These are phyloP conservation scores for Penicillium sp. DNA, from an alignment of 2,329 filamentous ascomycete species.

Conservation along the genomic window DNA sequence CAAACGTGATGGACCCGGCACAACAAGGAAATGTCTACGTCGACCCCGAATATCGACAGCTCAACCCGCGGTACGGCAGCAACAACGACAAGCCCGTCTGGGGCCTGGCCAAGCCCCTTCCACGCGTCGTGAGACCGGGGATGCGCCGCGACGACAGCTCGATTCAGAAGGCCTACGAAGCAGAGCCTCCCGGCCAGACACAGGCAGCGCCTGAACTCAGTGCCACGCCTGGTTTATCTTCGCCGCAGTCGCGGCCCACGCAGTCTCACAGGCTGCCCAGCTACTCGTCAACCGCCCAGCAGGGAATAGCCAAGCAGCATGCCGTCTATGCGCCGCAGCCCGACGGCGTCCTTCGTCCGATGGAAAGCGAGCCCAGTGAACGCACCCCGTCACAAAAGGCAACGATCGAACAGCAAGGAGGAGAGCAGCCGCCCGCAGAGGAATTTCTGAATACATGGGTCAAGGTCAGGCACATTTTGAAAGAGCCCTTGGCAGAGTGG, in stretches of 20 bases:
- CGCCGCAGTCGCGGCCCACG: background rate
- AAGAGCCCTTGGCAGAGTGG: conserved; percentile 33
- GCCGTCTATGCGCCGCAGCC: conserved; percentile 13
- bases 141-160: conserved; percentile 36
- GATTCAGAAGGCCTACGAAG: conserved; percentile 3
- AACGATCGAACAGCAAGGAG: no score
- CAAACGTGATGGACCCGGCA: background rate
- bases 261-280: background rate
- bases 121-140: conserved; percentile 50
- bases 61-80: conserved; percentile 53
- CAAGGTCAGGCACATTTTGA: conserved; percentile 23
- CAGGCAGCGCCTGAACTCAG: conserved; percentile 8
- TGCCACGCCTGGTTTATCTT: conserved; percentile 6
- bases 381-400: no score
- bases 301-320: conserved; percentile 3
- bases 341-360: conserved; percentile 13
- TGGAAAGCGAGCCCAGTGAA: conserved; percentile 8
- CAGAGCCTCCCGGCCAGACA: conserved; percentile 7
- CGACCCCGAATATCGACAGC: conserved; percentile 22
- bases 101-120: conserved; percentile 51
- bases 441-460: conserved; percentile 30
- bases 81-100: conserved; percentile 49
- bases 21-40: conserved; percentile 3
- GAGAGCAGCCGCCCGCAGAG: conserved; percentile 2
- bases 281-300: conserved; percentile 12